These are phyloP conservation scores for Suhomyces sp. DNA, from an alignment of 805 yeast genomes.

Conservation along the genomic window DNA sequence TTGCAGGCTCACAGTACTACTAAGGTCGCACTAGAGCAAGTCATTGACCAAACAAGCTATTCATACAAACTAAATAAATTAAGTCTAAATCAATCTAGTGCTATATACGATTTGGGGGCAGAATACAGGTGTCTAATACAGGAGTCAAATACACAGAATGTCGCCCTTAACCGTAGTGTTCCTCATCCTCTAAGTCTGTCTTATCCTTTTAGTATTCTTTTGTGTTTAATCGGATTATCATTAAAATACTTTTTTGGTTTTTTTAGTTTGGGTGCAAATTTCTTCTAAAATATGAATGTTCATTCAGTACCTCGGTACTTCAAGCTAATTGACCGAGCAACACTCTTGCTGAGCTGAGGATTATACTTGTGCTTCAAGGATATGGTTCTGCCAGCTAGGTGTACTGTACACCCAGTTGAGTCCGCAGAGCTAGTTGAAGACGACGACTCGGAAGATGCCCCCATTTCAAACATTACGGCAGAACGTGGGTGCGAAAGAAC, in stretches of 20 bases:
- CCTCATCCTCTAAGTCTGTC: no score
- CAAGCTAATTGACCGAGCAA: not conserved
- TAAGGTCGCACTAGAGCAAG: no score
- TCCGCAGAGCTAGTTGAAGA: not conserved
- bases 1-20: no score
- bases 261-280: not conserved
- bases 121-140: no score
- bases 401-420: not conserved
- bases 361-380: constrained; percentile 7
- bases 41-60: no score
- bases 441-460: not conserved
- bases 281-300: not conserved
- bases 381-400: constrained; percentile 1
- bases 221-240: no score
- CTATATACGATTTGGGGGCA: not conserved
- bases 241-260: not conserved
- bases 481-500: not conserved
- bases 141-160: no score
- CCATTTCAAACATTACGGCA: not conserved
- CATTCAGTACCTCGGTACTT: not conserved
- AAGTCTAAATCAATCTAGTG: not conserved
- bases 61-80: no score
- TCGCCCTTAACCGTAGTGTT: no score
- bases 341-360: constrained; percentile 3
- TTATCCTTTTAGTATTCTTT: no score